Evolutionary conservation across 1,139 yeast genomes (phyloP).

Genomic region (Candida anutae): DNA sequence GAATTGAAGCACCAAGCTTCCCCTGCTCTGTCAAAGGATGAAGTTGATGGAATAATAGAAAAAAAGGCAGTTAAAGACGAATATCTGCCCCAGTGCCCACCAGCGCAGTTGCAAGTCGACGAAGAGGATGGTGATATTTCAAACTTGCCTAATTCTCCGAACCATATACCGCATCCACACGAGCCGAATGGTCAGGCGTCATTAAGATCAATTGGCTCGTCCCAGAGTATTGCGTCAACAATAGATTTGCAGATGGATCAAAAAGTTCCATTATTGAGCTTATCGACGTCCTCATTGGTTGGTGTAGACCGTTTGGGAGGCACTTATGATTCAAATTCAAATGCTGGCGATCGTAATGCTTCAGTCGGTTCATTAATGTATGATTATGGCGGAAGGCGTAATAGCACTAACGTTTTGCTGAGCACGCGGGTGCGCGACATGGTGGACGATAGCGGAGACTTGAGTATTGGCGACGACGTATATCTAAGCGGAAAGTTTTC

Average conservation of each 20-base stretch:
- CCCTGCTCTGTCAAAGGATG: background rate
- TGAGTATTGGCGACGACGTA: conserved; percentile 14
- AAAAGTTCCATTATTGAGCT: conserved; percentile 29
- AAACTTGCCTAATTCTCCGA: conserved; percentile 1
- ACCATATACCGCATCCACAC: background rate
- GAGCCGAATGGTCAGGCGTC: no score
- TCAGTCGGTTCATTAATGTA: conserved; percentile 17
- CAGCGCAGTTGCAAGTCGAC: background rate
- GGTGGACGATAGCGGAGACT: conserved; percentile 20
- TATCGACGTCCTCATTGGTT: conserved; percentile 21
- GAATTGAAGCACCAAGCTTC: background rate
- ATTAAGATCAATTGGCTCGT: conserved; percentile 20
- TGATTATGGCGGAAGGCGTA: conserved; percentile 17
- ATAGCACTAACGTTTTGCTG: conserved; percentile 8
- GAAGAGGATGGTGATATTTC: background rate
- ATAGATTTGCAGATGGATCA: conserved; percentile 25
- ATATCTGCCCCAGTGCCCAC: background rate
- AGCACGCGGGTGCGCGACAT: conserved; percentile 14
- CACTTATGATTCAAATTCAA: background rate
- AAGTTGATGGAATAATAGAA: conserved; percentile 1
- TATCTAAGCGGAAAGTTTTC: conserved; percentile 17
- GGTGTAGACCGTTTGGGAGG: background rate
- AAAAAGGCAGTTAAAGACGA: background rate
- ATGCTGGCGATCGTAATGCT: conserved; percentile 3
- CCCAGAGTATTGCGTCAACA: conserved; percentile 12